Evolutionary conservation across 2,329 filamentous ascomycete species (phyloP).

Genomic region (Monosporascus sp.): DNA sequence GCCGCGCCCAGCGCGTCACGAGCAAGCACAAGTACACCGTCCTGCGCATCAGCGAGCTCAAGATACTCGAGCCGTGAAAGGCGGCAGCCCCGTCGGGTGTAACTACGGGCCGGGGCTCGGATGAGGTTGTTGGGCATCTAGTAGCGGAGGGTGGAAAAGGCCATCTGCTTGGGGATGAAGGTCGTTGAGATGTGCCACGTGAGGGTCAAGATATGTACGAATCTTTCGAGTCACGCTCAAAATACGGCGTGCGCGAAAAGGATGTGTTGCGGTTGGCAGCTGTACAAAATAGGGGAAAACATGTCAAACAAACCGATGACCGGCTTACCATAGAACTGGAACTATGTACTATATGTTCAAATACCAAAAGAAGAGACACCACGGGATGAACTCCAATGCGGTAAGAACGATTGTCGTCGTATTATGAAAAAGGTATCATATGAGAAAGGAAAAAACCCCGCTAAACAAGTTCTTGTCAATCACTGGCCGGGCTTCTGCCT

Average conservation of each 20-base stretch:
- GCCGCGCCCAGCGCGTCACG: constrained; percentile 67
- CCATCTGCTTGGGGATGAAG: not conserved
- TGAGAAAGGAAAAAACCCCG: not conserved
- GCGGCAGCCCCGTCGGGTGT: not conserved
- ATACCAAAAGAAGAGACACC: not conserved
- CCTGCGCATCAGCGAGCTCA: constrained; percentile 76
- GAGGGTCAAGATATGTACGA: not conserved
- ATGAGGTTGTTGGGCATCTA: too few species aligned
- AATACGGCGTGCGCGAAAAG: not conserved
- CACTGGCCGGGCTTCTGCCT: not conserved
- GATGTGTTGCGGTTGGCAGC: too few species aligned
- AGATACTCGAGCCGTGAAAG: constrained; percentile 37
- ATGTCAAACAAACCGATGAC: not conserved
- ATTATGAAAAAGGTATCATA: not conserved
- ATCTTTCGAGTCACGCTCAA: not conserved
- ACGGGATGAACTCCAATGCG: not conserved
- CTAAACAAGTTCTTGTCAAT: not conserved
- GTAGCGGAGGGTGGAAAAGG: not conserved
- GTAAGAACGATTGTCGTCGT: not conserved
- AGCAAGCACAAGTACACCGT: constrained; percentile 93
- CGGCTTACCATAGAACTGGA: not conserved
- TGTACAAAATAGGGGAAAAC: not conserved
- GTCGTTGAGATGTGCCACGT: not conserved
- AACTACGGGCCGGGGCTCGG: not conserved
- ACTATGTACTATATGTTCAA: not conserved